phyloP scores from a whole-genome alignment of 2,329 filamentous ascomycete species.

The Talaromyces sp. region DNA sequence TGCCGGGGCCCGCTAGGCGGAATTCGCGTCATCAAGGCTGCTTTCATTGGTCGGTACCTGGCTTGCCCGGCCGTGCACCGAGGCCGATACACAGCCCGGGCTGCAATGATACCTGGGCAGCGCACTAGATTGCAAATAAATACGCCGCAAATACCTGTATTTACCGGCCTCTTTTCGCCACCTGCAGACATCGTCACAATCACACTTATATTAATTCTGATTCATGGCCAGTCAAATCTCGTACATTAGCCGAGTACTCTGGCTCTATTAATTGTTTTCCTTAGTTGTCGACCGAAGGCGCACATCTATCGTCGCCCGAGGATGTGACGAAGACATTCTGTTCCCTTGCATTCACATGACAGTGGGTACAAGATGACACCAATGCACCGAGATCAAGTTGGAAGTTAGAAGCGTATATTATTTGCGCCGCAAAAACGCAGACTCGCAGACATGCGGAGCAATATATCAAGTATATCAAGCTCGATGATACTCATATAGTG shows the following conservation, averaged over 20 bases:
- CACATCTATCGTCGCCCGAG: neutral
- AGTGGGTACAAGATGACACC: neutral
- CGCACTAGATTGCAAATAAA: neutral
- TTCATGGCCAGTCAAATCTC: neutral
- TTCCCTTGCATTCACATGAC: neutral
- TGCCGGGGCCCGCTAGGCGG: neutral
- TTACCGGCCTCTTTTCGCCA: neutral
- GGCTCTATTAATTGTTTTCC: neutral
- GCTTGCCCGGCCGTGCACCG: neutral
- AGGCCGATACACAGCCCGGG: neutral
- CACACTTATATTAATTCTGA: neutral
- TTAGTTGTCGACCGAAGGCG: neutral
- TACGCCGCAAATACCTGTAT: neutral
- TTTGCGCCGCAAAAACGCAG: too few relatives aligned
- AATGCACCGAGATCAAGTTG: too few relatives aligned
- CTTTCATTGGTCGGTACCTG: constrained; percentile 9
- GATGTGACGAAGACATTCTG: neutral
- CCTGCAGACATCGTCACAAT: neutral
- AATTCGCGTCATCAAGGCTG: neutral
- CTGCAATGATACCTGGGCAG: neutral
- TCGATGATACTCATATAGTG: too few relatives aligned
- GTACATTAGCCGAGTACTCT: neutral
- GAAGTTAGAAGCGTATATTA: too few relatives aligned
- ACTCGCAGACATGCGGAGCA: too few relatives aligned
- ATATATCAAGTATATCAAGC: too few relatives aligned